phyloP scores from a whole-genome alignment of 129 eudicot species.

The Ambrosia trifida region DNA sequence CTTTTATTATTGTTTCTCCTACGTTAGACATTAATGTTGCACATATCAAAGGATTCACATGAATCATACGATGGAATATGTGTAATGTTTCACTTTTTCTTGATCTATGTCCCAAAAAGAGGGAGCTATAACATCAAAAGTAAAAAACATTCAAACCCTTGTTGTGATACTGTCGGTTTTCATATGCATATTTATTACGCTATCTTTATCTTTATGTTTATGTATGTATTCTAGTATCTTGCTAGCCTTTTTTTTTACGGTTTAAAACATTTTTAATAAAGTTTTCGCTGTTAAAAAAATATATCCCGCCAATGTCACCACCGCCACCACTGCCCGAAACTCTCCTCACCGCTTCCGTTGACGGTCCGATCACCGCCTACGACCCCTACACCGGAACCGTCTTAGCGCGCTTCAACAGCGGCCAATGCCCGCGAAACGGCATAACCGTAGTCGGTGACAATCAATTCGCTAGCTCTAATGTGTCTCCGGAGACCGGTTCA shows the following conservation, averaged over 20 bases:
- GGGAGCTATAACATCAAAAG: conserved; percentile 19
- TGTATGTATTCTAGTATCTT: too few relatives aligned
- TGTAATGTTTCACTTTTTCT: not conserved
- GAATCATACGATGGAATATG: not conserved
- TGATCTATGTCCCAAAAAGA: conserved; percentile 5
- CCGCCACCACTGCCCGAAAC: conserved; percentile 26
- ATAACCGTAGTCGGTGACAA: conserved; percentile 28
- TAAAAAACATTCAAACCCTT: conserved; percentile 3
- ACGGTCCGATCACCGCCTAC: conserved; percentile 37
- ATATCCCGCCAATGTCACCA: conserved; percentile 17
- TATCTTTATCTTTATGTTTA: too few relatives aligned
- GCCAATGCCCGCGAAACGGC: conserved; percentile 46
- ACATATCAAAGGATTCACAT: conserved; percentile 4
- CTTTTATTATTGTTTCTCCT: not conserved
- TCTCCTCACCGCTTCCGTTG: conserved; percentile 31
- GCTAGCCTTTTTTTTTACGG: too few relatives aligned
- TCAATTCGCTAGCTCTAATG: conserved; percentile 40
- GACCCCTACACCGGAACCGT: conserved; percentile 31
- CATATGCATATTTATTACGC: conserved; percentile 12
- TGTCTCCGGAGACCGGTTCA: conserved; percentile 35
- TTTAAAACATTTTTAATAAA: too few relatives aligned
- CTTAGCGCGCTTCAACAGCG: conserved; percentile 33
- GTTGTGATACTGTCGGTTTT: conserved; percentile 11
- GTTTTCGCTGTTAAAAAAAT: too few relatives aligned
- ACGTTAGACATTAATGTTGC: not conserved